phyloP scores from a whole-genome alignment of 371 early-diverging fungal species.

The Batrachochytrium dendrobatidis region DNA sequence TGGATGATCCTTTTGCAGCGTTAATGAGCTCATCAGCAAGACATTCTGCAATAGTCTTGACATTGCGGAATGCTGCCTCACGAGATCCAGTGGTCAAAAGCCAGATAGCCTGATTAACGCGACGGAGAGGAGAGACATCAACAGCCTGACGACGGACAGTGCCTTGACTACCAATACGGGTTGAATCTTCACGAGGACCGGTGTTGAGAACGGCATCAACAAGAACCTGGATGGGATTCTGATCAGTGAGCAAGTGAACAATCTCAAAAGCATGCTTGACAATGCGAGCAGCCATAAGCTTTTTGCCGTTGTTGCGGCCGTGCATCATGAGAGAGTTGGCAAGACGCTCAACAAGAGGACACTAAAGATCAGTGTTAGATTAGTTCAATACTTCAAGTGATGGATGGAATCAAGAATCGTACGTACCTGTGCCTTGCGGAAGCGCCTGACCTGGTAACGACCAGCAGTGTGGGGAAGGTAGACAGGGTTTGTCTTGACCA shows the following conservation, averaged over 20 bases:
- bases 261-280: slow-evolving; percentile 99
- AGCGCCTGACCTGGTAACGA: slow-evolving; percentile 94
- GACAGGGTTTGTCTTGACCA: slow-evolving; percentile 79
- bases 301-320: slow-evolving; percentile 99
- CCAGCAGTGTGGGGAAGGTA: slow-evolving; percentile 98
- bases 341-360: slow-evolving; percentile 99
- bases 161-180: slow-evolving; percentile 99
- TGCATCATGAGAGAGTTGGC: slow-evolving; percentile 99
- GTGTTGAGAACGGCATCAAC: slow-evolving; percentile 99
- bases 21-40: slow-evolving; percentile 99
- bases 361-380: slow-evolving; percentile 40
- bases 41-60: slow-evolving; percentile 99
- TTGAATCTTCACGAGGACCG: slow-evolving; percentile 99
- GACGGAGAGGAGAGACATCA: slow-evolving; percentile 98
- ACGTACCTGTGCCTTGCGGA: slow-evolving; percentile 91
- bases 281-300: slow-evolving; percentile 97
- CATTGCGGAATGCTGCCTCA: slow-evolving; percentile 87
- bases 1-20: slow-evolving; percentile 93
- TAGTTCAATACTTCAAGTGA: background rate
- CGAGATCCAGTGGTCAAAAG: slow-evolving; percentile 95
- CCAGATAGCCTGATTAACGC: slow-evolving; percentile 97
- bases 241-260: slow-evolving; percentile 96
- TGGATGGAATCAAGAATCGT: background rate
- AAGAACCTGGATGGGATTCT: slow-evolving; percentile 98
- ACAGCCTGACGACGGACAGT: slow-evolving; percentile 99